Evolutionary conservation across 2,329 filamentous ascomycete species (phyloP).

Genomic region (Talaromyces sp.): DNA sequence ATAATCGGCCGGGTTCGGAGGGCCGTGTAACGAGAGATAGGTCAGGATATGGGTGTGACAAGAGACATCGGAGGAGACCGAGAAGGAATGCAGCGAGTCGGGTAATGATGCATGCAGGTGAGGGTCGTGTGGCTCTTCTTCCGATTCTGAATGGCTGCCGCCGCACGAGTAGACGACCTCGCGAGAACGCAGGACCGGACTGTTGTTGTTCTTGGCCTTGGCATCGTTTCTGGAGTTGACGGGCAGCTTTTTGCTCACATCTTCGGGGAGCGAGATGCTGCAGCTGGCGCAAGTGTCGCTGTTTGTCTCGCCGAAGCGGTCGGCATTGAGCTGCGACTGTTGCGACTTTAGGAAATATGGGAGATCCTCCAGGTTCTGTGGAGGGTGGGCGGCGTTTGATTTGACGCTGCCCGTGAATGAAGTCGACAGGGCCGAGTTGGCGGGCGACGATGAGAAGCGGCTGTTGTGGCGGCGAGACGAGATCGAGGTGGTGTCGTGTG

Average conservation of each 20-base stretch:
- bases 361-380: slow-evolving; percentile 41
- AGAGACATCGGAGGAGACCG: slow-evolving; percentile 40
- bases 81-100: slow-evolving; percentile 35
- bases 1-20: slow-evolving; percentile 49
- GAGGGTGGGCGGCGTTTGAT: slow-evolving; percentile 10
- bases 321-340: slow-evolving; percentile 32
- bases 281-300: slow-evolving; percentile 55
- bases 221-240: slow-evolving; percentile 46
- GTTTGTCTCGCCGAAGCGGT: slow-evolving; percentile 39
- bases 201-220: slow-evolving; percentile 46
- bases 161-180: slow-evolving; percentile 50
- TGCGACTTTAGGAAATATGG: slow-evolving; percentile 43
- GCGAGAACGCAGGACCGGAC: slow-evolving; percentile 51
- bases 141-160: slow-evolving; percentile 30
- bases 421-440: slow-evolving; percentile 18
- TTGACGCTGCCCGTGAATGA: slow-evolving; percentile 21
- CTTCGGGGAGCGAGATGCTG: slow-evolving; percentile 50
- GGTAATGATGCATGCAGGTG: slow-evolving; percentile 33
- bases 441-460: slow-evolving; percentile 15
- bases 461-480: slow-evolving; percentile 11
- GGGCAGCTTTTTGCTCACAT: slow-evolving; percentile 49
- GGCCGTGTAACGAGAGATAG: slow-evolving; percentile 54
- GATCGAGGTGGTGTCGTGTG: slow-evolving; percentile 22
- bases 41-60: slow-evolving; percentile 53
- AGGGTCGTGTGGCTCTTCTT: slow-evolving; percentile 29